Percentiles rank a stretch among this genome's conserved stretches.
These are phyloP conservation scores for Cyclotella cryptica DNA, from an alignment of 108 stramenopile species.

Conservation along the genomic window DNA sequence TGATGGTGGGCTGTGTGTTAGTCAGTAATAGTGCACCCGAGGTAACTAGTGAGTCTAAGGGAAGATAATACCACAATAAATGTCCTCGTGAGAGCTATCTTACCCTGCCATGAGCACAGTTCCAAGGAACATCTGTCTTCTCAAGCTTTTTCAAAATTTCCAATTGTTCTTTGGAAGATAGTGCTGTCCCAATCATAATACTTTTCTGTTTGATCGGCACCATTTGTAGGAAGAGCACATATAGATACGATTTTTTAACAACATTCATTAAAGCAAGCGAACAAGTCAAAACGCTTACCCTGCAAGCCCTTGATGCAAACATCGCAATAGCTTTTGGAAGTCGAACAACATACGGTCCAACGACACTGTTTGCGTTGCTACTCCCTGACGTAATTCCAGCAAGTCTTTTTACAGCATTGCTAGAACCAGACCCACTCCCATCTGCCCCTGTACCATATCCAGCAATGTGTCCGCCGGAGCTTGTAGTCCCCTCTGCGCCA, in stretches of 20 bases:
- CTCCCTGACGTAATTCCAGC: constrained; percentile 48
- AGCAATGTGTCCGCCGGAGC: constrained; percentile 57
- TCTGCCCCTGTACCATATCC: constrained; percentile 81
- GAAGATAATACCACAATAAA: no score
- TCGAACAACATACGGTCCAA: constrained; percentile 64
- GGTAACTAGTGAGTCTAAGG: constrained; percentile 49
- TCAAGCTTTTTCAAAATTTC: constrained; percentile 82
- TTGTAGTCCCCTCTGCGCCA: constrained; percentile 64
- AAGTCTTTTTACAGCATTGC: constrained; percentile 86
- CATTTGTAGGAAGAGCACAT: not conserved
- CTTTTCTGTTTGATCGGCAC: constrained; percentile 35
- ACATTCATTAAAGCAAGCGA: not conserved
- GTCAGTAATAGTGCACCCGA: not conserved
- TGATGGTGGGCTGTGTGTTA: constrained; percentile 82
- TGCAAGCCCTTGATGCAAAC: constrained; percentile 96
- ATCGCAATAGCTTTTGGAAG: constrained; percentile 96
- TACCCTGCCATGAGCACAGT: constrained; percentile 79
- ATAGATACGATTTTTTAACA: not conserved
- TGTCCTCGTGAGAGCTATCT: no score
- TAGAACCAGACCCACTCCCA: constrained; percentile 74
- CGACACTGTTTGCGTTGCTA: constrained; percentile 18
- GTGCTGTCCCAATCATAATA: constrained; percentile 96
- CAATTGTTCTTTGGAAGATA: constrained; percentile 87
- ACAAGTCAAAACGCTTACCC: constrained; percentile 39
- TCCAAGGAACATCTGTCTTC: constrained; percentile 93